Percentiles rank a stretch among this genome's conserved stretches.
phyloP scores from a whole-genome alignment of 2,329 filamentous ascomycete species.

The Mycosphaerella sp. region DNA sequence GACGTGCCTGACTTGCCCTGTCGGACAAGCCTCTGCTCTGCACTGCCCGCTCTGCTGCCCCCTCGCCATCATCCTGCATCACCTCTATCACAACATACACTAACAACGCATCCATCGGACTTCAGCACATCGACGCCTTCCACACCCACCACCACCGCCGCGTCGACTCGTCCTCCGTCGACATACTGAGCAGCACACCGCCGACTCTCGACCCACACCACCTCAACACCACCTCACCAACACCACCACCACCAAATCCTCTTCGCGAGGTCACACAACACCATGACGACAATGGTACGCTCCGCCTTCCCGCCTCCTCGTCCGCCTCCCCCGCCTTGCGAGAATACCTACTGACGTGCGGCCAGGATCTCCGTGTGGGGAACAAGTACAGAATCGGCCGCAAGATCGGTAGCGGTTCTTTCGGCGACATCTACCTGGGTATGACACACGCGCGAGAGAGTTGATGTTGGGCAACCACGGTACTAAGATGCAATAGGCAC shows the following conservation, averaged over 20 bases:
- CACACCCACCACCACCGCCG: neutral
- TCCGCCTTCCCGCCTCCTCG: constrained; percentile 28
- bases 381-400: constrained; percentile 99
- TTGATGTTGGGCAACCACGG: neutral
- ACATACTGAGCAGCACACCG: constrained; percentile 25
- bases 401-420: constrained; percentile 96
- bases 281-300: constrained; percentile 60
- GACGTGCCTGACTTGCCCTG: no score
- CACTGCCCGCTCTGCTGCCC: neutral
- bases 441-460: constrained; percentile 29
- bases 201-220: constrained; percentile 12
- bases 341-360: constrained; percentile 32
- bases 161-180: constrained; percentile 22
- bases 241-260: constrained; percentile 17
- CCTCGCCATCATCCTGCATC: neutral
- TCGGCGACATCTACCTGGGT: constrained; percentile 96
- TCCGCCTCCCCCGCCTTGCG: neutral
- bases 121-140: neutral
- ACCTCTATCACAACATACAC: neutral
- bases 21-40: no score
- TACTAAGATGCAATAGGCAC: constrained; percentile 55
- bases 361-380: constrained; percentile 92
- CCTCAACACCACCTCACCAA: no score
- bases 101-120: neutral
- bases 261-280: constrained; percentile 29